Conservation (phyloP, 1,284 basidiomycete species). For the Mrakiaceae sp. region DNA sequence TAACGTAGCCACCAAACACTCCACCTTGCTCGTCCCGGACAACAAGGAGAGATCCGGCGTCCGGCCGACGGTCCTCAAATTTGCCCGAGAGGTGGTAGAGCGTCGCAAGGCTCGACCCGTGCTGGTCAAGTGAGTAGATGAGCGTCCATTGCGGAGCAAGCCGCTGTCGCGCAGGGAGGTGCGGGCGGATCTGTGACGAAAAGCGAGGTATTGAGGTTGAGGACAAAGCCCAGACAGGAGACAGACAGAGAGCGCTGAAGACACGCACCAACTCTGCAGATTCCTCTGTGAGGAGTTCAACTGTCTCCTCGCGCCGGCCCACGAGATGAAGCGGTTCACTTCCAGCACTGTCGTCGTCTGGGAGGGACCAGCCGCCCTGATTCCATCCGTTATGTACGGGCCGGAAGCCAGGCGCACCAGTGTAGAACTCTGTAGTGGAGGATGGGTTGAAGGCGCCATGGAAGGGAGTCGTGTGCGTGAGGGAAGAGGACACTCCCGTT, state of each 20-base stretch:
- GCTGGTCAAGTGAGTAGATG: constrained; percentile 86
- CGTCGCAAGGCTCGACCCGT: constrained; percentile 84
- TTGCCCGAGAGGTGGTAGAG: constrained; percentile 57
- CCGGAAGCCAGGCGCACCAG: constrained; percentile 65
- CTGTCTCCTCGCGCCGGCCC: constrained; percentile 47
- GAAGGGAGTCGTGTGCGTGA: constrained; percentile 13
- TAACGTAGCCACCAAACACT: constrained; percentile 70
- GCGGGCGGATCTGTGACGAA: constrained; percentile 48
- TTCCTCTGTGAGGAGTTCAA: constrained; percentile 42
- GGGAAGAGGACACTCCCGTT: background rate
- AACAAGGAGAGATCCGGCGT: constrained; percentile 44
- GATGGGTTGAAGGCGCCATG: background rate
- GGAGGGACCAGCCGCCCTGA: constrained; percentile 25
- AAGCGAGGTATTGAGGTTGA: background rate
- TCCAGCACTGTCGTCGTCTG: constrained; percentile 26
- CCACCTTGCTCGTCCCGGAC: constrained; percentile 51
- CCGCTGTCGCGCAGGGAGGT: constrained; percentile 67
- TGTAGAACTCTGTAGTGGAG: constrained; percentile 46
- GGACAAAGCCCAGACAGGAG: background rate
- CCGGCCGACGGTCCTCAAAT: constrained; percentile 29
- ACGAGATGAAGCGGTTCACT: constrained; percentile 34
- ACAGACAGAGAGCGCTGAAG: constrained; percentile 2
- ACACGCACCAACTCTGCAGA: constrained; percentile 51
- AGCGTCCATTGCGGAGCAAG: constrained; percentile 73
- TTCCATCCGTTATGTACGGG: constrained; percentile 32